Evolutionary conservation across 2,329 filamentous ascomycete species (phyloP).

Genomic region (Stachybotrys chartarum): DNA sequence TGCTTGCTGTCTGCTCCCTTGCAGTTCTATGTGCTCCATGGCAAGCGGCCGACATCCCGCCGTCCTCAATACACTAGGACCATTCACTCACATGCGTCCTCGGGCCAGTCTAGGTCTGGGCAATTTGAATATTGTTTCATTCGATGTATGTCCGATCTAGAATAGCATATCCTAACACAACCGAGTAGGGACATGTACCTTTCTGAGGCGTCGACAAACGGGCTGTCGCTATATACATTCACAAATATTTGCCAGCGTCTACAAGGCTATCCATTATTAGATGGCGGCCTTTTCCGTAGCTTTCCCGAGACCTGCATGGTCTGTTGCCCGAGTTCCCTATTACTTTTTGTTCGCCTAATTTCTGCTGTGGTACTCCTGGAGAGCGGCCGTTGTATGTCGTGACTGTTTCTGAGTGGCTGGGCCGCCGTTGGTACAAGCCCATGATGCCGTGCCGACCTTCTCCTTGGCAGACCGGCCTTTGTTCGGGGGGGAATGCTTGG

Average conservation of each 20-base stretch:
- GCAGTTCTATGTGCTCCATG: too few species aligned
- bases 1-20: too few species aligned
- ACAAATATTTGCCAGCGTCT: neutral
- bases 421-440: neutral
- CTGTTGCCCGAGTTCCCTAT: neutral
- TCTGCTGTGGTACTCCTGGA: neutral
- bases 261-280: neutral
- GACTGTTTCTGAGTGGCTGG: neutral
- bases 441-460: neutral
- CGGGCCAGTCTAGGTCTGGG: neutral
- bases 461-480: neutral
- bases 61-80: too few species aligned
- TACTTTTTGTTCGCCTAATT: neutral
- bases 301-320: neutral
- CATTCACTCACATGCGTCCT: too few species aligned
- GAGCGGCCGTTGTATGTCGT: neutral
- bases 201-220: neutral
- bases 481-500: neutral
- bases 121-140: neutral
- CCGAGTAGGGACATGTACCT: neutral
- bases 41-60: too few species aligned
- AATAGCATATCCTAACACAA: neutral
- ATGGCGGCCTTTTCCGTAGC: constrained; percentile 1
- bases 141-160: neutral
- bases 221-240: neutral